Percentiles rank a stretch among this genome's conserved stretches.
phyloP scores from a whole-genome alignment of 768 basidiomycete genomes.

The Antrodiella citrinella region DNA sequence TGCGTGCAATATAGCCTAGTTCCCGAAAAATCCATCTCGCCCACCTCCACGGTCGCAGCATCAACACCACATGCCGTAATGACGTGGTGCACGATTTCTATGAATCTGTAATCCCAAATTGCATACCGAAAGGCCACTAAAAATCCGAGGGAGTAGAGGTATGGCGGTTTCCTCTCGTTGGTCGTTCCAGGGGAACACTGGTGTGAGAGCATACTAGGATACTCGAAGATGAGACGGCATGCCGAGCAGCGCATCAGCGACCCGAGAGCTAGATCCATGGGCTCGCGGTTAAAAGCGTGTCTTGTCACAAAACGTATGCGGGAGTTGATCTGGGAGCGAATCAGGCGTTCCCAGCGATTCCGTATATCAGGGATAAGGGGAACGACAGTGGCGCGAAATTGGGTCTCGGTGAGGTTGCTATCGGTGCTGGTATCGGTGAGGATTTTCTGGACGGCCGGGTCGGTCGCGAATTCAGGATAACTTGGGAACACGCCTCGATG shows the following conservation, averaged over 20 bases:
- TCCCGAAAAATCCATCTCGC: background rate
- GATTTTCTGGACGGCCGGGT: background rate
- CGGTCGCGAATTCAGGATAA: background rate
- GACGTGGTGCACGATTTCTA: background rate
- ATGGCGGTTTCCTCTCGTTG: background rate
- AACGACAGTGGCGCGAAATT: background rate
- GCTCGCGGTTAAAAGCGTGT: background rate
- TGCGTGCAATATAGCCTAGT: background rate
- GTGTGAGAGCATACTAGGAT: background rate
- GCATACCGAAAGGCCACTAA: background rate
- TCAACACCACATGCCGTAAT: background rate
- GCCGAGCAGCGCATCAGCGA: background rate
- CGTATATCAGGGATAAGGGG: background rate
- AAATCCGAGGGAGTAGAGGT: background rate
- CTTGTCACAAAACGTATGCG: background rate
- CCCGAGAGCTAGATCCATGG: background rate
- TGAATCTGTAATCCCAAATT: background rate
- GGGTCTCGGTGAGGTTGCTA: background rate
- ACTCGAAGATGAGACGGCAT: background rate
- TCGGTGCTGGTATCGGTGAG: background rate
- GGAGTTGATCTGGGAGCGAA: background rate
- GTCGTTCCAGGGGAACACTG: background rate
- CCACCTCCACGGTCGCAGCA: background rate
- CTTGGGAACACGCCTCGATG: background rate
- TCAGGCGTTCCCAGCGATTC: background rate